These are phyloP conservation scores for Rosa multiflora DNA, from an alignment of 306 rosid genomes.

Conservation along the genomic window DNA sequence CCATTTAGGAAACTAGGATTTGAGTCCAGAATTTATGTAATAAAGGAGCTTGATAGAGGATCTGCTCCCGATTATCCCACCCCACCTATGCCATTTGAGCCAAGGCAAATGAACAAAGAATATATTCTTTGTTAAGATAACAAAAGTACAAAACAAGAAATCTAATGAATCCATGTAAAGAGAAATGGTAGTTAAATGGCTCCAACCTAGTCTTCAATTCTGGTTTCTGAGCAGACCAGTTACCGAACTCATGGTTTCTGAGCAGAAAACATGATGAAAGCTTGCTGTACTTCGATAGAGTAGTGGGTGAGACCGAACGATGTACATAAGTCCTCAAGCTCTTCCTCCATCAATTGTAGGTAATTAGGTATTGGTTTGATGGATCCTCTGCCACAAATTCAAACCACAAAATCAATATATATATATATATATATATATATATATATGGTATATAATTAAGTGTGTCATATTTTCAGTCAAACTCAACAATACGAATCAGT, in stretches of 20 bases:
- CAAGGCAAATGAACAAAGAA: not conserved
- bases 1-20: too few relatives aligned
- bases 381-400: conserved; percentile 40
- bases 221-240: not conserved
- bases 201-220: conserved; percentile 16
- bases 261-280: conserved; percentile 74
- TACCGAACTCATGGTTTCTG: conserved; percentile 47
- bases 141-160: conserved; percentile 10
- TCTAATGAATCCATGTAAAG: conserved; percentile 12
- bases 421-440: not conserved
- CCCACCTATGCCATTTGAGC: not conserved
- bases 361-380: conserved; percentile 42
- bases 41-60: too few relatives aligned
- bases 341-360: conserved; percentile 58
- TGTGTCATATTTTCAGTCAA: too few relatives aligned
- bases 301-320: conserved; percentile 82
- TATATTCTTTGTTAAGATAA: not conserved
- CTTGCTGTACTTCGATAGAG: conserved; percentile 59
- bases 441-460: too few relatives aligned
- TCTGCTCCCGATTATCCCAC: too few relatives aligned
- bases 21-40: too few relatives aligned
- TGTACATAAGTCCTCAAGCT: conserved; percentile 65
- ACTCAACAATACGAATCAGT: too few relatives aligned
- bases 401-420: conserved; percentile 1
- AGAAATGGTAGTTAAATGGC: not conserved